Base-by-base conservation (phyloP, 2,329 filamentous ascomycete genomes). In the Escovopsis sp. region DNA sequence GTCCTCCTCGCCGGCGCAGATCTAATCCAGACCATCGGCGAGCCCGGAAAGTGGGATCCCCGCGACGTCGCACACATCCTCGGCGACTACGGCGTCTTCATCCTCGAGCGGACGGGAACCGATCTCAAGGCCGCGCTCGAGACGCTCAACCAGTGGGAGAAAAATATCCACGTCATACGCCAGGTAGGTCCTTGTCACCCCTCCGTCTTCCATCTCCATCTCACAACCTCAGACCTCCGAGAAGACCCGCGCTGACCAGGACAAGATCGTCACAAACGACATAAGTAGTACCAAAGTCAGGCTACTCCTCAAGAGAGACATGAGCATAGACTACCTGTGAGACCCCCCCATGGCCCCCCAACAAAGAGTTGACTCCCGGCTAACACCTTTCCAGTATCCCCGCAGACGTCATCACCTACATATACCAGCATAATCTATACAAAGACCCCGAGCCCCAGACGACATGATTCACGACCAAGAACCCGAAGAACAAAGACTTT, bases 41-140 rank as follows among this genome's bases (percentile, higher is more conserved):
- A 67, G 3, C 73, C 74, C 1, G 77, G 76, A 3, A 74, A 94
- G 2, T 96, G 88, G 88, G 81, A 79, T 34, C 68, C 76, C 32
- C 71, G 78, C 42, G 88, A 94, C 68, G 63, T 94, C 37, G 79
- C 90, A 47, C 82, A 92, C 47, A 94, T 94, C 40, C 65, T 94
- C 15, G 76, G 82, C 33, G 72, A 79, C 51, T 94, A 81, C 51
- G 84, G 84, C 30, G 76, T 80, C 21, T 86, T 92, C 53, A 81
- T 88, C 40, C 70, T 92, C n/a, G 82, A 94, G 65, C 75, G 88
- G 40, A 78, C 76, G 28, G 87, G 86, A 30, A 93, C 85, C 16
- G 84, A 93, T 49, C 80, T 92, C 34, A 82, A 93, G 42, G 82
- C 92, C 51, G 86, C 87, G 2, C 66, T 94, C 31, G 76, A 79